These are phyloP conservation scores for Radiomyces spectabilis DNA, from an alignment of 192 early-diverging fungal genomes.

Conservation along the genomic window DNA sequence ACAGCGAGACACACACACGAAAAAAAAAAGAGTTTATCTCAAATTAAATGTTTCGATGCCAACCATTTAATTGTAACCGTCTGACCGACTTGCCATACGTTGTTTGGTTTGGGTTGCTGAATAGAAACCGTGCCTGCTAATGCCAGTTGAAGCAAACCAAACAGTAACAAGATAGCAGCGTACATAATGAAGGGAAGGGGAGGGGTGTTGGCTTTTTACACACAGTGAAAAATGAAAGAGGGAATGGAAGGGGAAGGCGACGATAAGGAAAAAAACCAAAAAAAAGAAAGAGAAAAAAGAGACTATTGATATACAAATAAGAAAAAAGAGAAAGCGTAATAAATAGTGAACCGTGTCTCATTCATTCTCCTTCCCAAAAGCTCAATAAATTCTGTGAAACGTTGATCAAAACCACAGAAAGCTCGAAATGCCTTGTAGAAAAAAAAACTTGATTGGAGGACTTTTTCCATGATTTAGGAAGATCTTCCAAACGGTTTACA, in stretches of 20 bases:
- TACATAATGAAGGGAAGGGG: neutral
- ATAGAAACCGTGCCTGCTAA: constrained; percentile 6
- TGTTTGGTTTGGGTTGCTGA: neutral
- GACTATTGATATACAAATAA: too few species aligned
- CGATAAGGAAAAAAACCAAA: neutral
- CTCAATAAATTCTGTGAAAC: constrained; percentile 5
- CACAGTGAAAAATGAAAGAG: constrained; percentile 2
- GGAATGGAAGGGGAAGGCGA: neutral
- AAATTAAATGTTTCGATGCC: neutral
- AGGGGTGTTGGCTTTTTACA: too few species aligned
- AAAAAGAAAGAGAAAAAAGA: neutral
- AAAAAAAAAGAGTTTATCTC: neutral
- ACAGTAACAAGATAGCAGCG: neutral
- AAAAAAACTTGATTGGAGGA: too few species aligned
- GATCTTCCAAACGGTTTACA: too few species aligned
- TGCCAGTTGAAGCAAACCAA: neutral
- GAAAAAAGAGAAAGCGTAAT: constrained; percentile 5
- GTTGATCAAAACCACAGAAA: too few species aligned
- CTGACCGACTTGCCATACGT: constrained; percentile 3
- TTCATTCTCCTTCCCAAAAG: neutral
- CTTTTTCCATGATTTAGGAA: too few species aligned
- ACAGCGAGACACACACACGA: neutral
- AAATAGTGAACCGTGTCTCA: neutral
- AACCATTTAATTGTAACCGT: constrained; percentile 8
- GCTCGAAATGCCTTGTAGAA: too few species aligned